Evolutionary conservation across 2,329 filamentous ascomycete species (phyloP).

Genomic region (Penicillium fuscoglaucum): DNA sequence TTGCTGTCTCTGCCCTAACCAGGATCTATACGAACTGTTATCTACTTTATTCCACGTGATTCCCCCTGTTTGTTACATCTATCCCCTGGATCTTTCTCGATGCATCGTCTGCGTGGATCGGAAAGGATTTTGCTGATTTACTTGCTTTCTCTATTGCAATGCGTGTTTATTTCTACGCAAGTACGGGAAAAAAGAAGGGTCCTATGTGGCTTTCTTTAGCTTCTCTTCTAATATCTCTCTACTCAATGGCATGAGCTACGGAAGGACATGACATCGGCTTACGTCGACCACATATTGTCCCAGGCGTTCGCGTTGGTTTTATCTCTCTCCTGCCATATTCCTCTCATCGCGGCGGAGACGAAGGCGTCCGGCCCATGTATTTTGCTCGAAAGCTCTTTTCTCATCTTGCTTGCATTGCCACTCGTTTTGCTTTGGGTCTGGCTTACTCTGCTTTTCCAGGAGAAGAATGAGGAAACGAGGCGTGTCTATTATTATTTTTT

Average conservation of each 20-base stretch:
- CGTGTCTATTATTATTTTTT: constrained; percentile 17
- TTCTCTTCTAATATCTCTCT: constrained; percentile 14
- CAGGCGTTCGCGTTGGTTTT: constrained; percentile 13
- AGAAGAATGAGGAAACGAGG: constrained; percentile 13
- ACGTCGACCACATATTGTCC: constrained; percentile 12
- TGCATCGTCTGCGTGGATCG: constrained; percentile 29
- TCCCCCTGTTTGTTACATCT: constrained; percentile 29
- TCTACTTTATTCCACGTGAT: constrained; percentile 32
- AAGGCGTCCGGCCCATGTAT: constrained; percentile 15
- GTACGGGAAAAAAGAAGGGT: constrained; percentile 14
- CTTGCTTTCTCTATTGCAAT: constrained; percentile 12
- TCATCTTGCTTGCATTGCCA: constrained; percentile 8
- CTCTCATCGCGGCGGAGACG: constrained; percentile 9
- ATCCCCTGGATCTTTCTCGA: constrained; percentile 28
- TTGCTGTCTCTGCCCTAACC: constrained; percentile 12
- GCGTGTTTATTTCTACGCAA: constrained; percentile 15
- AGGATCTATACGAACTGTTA: constrained; percentile 29
- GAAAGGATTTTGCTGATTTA: constrained; percentile 26
- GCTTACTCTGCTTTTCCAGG: constrained; percentile 6
- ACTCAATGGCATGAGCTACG: constrained; percentile 18
- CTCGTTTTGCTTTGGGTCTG: constrained; percentile 4
- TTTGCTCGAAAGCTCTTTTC: constrained; percentile 2
- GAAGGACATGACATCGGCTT: constrained; percentile 16
- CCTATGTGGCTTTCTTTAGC: constrained; percentile 17
- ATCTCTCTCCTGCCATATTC: constrained; percentile 1